Conservation (phyloP, 768 basidiomycete species). For the Xerocomellus amylosporus region DNA sequence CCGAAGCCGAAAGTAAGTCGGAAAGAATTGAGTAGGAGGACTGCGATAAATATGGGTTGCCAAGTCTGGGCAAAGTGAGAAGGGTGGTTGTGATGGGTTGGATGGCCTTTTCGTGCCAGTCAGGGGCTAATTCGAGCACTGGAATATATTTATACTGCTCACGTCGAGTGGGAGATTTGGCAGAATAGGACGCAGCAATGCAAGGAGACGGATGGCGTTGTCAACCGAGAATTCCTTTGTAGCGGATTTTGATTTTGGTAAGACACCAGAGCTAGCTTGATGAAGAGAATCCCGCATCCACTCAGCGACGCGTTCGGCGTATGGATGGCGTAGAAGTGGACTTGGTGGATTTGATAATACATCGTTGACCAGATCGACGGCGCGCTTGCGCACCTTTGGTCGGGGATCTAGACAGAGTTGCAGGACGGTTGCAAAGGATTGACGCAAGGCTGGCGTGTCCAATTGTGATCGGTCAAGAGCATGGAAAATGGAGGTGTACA, state of each 20-base stretch:
- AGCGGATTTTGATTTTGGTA: constrained; percentile 55
- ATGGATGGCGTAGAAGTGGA: constrained; percentile 81
- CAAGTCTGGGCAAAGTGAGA: constrained; percentile 79
- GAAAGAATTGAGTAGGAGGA: constrained; percentile 84
- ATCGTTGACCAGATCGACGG: constrained; percentile 80
- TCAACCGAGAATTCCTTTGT: constrained; percentile 61
- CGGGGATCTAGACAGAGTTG: constrained; percentile 82
- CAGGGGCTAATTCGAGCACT: constrained; percentile 7
- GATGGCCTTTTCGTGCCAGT: constrained; percentile 53
- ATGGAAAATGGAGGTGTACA: constrained; percentile 67
- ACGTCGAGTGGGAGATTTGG: constrained; percentile 65
- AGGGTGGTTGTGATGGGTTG: constrained; percentile 67
- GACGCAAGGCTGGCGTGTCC: constrained; percentile 64
- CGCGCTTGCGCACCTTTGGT: constrained; percentile 92
- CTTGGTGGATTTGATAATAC: constrained; percentile 73
- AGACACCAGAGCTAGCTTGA: constrained; percentile 60
- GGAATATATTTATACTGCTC: constrained; percentile 32
- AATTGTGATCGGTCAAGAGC: constrained; percentile 72
- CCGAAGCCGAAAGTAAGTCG: constrained; percentile 62
- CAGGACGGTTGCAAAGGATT: constrained; percentile 82
- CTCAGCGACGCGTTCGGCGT: constrained; percentile 74
- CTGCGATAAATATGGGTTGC: constrained; percentile 86
- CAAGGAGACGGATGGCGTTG: constrained; percentile 73
- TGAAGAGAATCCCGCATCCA: constrained; percentile 70
- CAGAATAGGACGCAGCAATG: constrained; percentile 64